Percentiles rank a stretch among this genome's conserved stretches.
Conservation (phyloP, 1,284 basidiomycete genomes). For the Apiotrichum mycotoxinovorans region DNA sequence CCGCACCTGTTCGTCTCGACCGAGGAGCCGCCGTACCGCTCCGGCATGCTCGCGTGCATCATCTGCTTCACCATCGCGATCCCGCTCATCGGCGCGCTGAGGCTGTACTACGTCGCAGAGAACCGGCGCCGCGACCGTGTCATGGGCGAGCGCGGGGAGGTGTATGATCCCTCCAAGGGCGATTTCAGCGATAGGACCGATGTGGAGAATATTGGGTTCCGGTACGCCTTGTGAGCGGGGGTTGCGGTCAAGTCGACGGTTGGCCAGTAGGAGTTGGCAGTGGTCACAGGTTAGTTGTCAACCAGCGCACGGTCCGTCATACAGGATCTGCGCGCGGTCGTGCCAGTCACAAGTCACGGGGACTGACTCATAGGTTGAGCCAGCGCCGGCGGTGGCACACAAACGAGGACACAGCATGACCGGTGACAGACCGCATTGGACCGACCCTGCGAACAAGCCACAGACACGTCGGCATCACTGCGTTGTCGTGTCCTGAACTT, state of each 20-base stretch:
- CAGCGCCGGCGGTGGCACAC: too few species aligned
- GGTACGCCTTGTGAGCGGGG: conserved; percentile 26
- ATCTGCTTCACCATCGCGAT: conserved; percentile 27
- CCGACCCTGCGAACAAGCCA: too few species aligned
- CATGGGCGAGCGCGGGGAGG: conserved; percentile 12
- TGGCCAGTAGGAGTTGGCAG: too few species aligned
- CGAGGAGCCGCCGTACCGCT: conserved; percentile 31
- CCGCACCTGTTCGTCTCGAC: conserved; percentile 33
- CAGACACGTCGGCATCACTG: too few species aligned
- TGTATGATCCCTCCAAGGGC: conserved; percentile 12
- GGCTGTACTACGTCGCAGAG: conserved; percentile 31
- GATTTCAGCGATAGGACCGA: conserved; percentile 37
- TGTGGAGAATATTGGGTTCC: conserved; percentile 27
- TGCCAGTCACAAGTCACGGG: too few species aligned
- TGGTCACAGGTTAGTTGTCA: too few species aligned
- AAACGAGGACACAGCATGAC: too few species aligned
- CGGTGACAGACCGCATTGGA: too few species aligned
- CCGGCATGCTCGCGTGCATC: conserved; percentile 36
- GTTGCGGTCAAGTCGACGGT: not conserved
- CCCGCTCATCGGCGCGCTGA: conserved; percentile 18
- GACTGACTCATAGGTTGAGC: too few species aligned
- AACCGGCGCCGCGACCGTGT: conserved; percentile 25
- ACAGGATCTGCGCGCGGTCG: too few species aligned
- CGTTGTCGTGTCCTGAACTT: too few species aligned
- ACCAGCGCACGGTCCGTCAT: too few species aligned